phyloP scores from a whole-genome alignment of 495 filamentous ascomycete species.

The Annulohypoxylon maeteangense region DNA sequence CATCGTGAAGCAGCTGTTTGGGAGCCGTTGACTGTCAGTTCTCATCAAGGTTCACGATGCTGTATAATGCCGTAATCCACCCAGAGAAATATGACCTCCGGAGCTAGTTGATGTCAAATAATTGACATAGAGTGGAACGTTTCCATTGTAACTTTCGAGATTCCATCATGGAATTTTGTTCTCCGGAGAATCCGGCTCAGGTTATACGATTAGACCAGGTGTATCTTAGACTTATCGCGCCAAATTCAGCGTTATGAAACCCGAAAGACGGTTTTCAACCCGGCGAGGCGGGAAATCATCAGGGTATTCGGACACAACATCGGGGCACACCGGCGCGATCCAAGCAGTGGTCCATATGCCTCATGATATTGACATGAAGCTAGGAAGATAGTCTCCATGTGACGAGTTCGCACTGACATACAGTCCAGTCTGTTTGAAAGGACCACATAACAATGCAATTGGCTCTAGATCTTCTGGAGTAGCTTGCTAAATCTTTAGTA shows the following conservation, averaged over 20 bases:
- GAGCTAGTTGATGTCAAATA: too few relatives aligned
- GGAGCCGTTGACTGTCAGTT: background rate
- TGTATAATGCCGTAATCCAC: constrained; percentile 11
- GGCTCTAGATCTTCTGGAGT: background rate
- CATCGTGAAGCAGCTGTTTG: background rate
- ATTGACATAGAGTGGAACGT: background rate
- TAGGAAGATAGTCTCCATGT: background rate
- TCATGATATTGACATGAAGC: background rate
- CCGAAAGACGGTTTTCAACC: background rate
- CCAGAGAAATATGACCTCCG: background rate
- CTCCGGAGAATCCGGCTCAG: background rate
- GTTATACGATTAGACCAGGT: constrained; percentile 4
- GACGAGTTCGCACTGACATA: background rate
- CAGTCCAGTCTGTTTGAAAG: background rate
- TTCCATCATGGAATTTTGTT: background rate
- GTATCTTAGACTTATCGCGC: background rate
- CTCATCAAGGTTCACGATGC: constrained; percentile 3
- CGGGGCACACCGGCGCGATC: constrained; percentile 5
- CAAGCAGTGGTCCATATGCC: background rate
- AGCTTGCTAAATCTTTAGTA: background rate
- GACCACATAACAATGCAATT: background rate
- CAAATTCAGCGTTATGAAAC: background rate
- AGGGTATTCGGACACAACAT: background rate
- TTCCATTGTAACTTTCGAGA: background rate
- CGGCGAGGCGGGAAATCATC: background rate